Evolutionary conservation across 148 eudicot genomes (phyloP), one percentile per base, ranked within the genome.

Genomic region (Vaccinium vitisidaea): DNA sequence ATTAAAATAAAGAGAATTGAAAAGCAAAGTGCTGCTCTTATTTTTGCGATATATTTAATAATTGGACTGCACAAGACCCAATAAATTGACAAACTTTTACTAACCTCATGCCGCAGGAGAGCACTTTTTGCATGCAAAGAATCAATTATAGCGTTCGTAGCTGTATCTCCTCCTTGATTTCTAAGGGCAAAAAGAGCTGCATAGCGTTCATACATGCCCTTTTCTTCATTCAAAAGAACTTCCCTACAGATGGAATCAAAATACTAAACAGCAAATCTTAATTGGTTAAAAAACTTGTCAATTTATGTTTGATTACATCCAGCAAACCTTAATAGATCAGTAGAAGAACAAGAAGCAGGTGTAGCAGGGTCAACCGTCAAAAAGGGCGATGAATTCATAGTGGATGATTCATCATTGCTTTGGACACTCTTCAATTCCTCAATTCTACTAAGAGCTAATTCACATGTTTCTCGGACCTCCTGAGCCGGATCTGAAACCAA

Each of bases 281-380:
- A 55, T 6, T 59, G 65, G 23, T 32, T 10, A 48, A n/a, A 55
- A 77, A 50, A 0, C 23, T 55, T 71, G 32, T 73, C n/a, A 30
- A 13, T 19, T 59, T 43, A 25, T 21, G 9, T 59, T 25, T 16
- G 30, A 73, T 30, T 25, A 19, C 75, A 56, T 58, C 30, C 5
- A 67, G 61, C 92, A 49, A 83, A 96, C 99, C 99, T 93, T 73
- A 97, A 86, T 46, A 93, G 89, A 69, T 86, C 83, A 77, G 93
- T 81, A 80, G 98, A 93, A 84, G 96, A 91, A 87, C 92, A 90
- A 85, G 94, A 89, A 83, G 99, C 93, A 52, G 99, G 93, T 61
- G 95, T 94, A 54, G 99, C 99, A 73, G 99, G 99, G 87, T 97
- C 99, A 75, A 95, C 99, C n/a, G 99, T 95, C 86, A 97, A 86